These are phyloP conservation scores for Salinomyces thailandicus DNA, from an alignment of 2,329 filamentous ascomycete genomes.

Conservation along the genomic window DNA sequence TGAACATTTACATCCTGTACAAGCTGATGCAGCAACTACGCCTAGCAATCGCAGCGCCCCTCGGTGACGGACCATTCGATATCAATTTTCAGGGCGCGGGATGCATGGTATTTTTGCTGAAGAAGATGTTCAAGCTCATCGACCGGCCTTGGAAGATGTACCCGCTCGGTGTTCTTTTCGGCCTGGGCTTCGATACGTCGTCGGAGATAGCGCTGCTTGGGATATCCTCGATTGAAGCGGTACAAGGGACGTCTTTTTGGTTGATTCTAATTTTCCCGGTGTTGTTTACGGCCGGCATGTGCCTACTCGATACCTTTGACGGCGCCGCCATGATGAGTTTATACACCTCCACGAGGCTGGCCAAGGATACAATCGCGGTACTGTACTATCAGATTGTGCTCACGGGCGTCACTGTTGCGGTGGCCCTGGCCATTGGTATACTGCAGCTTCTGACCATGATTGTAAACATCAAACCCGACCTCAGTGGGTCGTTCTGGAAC, in stretches of 20 bases:
- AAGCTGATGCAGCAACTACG: constrained; percentile 61
- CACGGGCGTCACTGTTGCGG: constrained; percentile 70
- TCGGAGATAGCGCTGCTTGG: constrained; percentile 88
- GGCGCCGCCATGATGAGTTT: constrained; percentile 91
- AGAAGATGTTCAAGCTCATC: constrained; percentile 64
- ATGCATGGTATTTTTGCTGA: constrained; percentile 60
- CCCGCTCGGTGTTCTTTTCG: constrained; percentile 73
- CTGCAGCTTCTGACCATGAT: constrained; percentile 75
- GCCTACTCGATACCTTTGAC: constrained; percentile 77
- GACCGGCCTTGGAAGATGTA: constrained; percentile 90
- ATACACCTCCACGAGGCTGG: constrained; percentile 70
- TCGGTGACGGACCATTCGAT: constrained; percentile 31
- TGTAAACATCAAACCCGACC: constrained; percentile 58
- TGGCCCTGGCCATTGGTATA: constrained; percentile 74
- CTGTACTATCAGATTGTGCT: constrained; percentile 88
- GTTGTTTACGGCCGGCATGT: constrained; percentile 92
- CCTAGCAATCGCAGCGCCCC: constrained; percentile 43
- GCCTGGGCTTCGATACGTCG: constrained; percentile 88
- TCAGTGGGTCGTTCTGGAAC: constrained; percentile 76
- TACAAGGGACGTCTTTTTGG: constrained; percentile 83
- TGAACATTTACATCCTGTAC: constrained; percentile 78
- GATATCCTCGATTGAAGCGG: constrained; percentile 77
- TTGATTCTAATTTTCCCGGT: constrained; percentile 84
- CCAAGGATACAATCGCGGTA: constrained; percentile 75
- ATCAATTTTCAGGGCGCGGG: constrained; percentile 69